Evolutionary conservation across 495 filamentous ascomycete species (phyloP).

Genomic region (Annulohypoxylon stygium): DNA sequence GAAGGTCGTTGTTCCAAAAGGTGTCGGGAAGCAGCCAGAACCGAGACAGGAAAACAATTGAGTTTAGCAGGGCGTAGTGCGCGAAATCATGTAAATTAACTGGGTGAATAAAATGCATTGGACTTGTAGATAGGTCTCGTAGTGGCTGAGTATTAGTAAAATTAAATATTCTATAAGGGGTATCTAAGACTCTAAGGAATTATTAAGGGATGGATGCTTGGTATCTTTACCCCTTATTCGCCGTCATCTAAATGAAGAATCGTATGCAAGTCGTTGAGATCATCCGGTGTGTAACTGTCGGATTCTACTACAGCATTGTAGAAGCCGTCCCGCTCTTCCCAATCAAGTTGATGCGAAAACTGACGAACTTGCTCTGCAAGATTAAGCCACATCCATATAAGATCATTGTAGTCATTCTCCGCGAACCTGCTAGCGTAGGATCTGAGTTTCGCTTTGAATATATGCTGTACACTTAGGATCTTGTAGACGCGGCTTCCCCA

Average conservation of each 20-base stretch:
- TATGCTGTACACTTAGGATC: not conserved
- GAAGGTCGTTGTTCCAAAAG: constrained; percentile 34
- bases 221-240: not conserved
- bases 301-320: constrained; percentile 7
- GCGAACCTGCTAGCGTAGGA: not conserved
- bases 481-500: not conserved
- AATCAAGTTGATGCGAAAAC: not conserved
- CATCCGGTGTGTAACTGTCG: not conserved
- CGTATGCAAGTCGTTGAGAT: not conserved
- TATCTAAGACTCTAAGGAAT: not conserved
- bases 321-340: constrained; percentile 5
- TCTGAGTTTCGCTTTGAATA: constrained; percentile 9
- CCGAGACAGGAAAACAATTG: constrained; percentile 12
- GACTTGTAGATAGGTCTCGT: not conserved
- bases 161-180: not conserved
- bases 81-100: constrained; percentile 15
- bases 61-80: not conserved
- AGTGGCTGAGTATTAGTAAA: not conserved
- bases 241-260: not conserved
- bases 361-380: not conserved
- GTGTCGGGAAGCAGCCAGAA: constrained; percentile 5
- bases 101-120: not conserved
- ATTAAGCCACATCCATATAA: constrained; percentile 14
- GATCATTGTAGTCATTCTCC: constrained; percentile 2
- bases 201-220: not conserved